Percentiles rank a stretch among this genome's conserved stretches.
Conservation (phyloP, 1,139 yeast species). For the Schizosaccharomyces versatilis region DNA sequence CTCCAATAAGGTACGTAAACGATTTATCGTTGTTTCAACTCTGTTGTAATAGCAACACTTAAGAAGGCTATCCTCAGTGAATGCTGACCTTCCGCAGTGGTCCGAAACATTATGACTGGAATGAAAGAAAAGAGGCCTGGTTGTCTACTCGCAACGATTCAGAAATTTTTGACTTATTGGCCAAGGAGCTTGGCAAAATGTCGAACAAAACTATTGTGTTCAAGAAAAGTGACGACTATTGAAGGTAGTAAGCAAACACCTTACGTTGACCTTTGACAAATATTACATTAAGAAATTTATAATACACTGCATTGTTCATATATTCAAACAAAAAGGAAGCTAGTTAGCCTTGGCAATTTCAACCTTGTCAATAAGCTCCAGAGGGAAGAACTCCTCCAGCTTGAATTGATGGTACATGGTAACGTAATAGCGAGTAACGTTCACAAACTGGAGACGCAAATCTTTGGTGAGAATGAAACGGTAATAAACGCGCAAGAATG, state of each 20-base stretch:
- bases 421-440: not conserved
- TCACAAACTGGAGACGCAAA: not conserved
- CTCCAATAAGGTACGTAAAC: constrained; percentile 27
- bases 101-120: constrained; percentile 34
- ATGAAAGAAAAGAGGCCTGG: constrained; percentile 22
- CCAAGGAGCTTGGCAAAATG: constrained; percentile 16
- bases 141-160: constrained; percentile 21
- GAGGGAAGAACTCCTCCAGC: not conserved
- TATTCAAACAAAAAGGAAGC: not conserved
- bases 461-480: not conserved
- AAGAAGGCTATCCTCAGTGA: no score
- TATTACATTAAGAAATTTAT: not conserved
- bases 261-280: not conserved
- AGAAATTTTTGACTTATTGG: constrained; percentile 20
- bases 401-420: not conserved
- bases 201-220: not conserved
- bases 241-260: not conserved
- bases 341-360: not conserved
- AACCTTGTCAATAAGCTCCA: not conserved
- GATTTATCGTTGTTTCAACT: not conserved
- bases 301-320: not conserved
- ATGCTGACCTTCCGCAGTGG: constrained; percentile 37
- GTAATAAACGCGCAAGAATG: not conserved
- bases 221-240: not conserved
- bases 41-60: not conserved